Evolutionary conservation across 192 early-diverging fungal genomes (phyloP).

Genomic region (Linnemannia exigua): DNA sequence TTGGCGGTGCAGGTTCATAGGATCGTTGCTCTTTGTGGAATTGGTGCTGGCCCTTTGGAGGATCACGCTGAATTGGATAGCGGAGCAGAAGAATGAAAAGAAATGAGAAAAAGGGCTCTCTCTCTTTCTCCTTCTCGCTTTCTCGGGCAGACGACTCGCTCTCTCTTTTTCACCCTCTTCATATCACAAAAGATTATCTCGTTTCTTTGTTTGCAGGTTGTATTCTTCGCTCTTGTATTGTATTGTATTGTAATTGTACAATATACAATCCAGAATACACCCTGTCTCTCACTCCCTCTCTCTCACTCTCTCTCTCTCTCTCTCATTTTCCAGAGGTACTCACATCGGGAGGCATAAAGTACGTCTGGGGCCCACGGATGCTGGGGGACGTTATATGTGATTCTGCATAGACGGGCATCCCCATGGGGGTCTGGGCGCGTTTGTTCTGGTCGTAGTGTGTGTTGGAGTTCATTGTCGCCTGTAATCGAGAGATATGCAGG

Average conservation of each 20-base stretch:
- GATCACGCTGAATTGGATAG: slow-evolving; percentile 16
- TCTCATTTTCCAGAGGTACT: background rate
- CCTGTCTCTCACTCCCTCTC: too few species aligned
- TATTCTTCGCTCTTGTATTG: too few species aligned
- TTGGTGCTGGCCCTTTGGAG: slow-evolving; percentile 9
- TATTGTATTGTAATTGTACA: too few species aligned
- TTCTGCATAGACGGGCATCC: slow-evolving; percentile 8
- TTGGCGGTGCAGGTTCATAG: slow-evolving; percentile 4
- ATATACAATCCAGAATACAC: too few species aligned
- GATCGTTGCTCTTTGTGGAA: slow-evolving; percentile 14
- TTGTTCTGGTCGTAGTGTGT: slow-evolving; percentile 9
- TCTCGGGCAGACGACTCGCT: background rate
- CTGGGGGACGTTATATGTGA: background rate
- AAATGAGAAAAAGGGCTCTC: background rate
- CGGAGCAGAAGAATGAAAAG: background rate
- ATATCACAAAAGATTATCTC: background rate
- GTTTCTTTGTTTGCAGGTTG: too few species aligned
- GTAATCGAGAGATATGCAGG: background rate
- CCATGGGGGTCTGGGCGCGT: slow-evolving; percentile 13
- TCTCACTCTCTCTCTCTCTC: background rate
- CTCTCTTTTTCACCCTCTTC: background rate
- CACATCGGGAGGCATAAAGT: slow-evolving; percentile 5
- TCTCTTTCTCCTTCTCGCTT: background rate
- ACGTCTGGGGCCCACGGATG: background rate
- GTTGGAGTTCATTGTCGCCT: slow-evolving; percentile 21